phyloP scores from a whole-genome alignment of 768 basidiomycete genomes.

The Tulasnella calospora region DNA sequence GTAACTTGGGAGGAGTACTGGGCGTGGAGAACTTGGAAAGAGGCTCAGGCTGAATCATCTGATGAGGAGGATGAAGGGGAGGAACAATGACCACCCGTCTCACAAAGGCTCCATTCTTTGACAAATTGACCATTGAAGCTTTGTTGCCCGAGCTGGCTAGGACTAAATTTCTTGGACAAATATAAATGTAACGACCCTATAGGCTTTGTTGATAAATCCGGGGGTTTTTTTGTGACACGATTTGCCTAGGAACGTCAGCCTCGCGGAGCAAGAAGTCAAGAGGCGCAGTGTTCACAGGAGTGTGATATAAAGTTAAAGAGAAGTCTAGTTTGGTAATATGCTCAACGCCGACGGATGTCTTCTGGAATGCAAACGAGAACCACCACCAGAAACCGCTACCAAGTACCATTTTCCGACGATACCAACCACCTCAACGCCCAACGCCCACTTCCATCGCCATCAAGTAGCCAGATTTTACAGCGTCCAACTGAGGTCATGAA shows the following conservation, averaged over 20 bases:
- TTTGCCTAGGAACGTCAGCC: not conserved
- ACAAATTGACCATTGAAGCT: not conserved
- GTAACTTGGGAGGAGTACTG: conserved; percentile 74
- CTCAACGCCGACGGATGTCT: not conserved
- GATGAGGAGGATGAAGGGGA: not conserved
- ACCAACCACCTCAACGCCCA: not conserved
- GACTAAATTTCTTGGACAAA: not conserved
- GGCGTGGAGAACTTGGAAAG: conserved; percentile 55
- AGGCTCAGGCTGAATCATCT: not conserved
- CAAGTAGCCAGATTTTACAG: not conserved
- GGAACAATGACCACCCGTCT: not conserved
- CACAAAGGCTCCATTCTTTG: not conserved
- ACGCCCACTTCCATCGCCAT: not conserved
- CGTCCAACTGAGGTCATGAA: not conserved
- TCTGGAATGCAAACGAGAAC: not conserved
- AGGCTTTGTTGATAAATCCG: not conserved
- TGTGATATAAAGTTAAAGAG: not conserved
- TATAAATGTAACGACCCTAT: not conserved
- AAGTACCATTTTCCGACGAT: not conserved
- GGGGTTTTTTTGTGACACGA: not conserved
- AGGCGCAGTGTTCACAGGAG: not conserved
- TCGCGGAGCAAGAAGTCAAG: not conserved
- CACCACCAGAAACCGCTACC: not conserved
- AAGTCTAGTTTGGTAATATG: not conserved
- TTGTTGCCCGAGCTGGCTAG: not conserved